Percentiles rank a stretch among this genome's conserved stretches.
phyloP scores from a whole-genome alignment of 202 grass and related monocot genomes.

The Bolboschoenoplectus hybrid region DNA sequence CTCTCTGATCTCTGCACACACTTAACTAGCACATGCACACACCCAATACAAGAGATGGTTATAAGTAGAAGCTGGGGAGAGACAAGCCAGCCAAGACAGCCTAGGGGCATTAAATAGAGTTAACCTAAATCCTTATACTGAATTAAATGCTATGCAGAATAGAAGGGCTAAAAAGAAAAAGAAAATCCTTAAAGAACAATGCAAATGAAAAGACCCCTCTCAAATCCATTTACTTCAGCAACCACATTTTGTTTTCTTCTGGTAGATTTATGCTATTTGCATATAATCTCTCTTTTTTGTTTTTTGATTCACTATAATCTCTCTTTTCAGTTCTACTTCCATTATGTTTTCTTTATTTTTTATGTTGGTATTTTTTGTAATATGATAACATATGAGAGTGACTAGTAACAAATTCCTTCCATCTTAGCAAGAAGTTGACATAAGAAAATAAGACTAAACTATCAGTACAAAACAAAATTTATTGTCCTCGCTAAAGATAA shows the following conservation, averaged over 20 bases:
- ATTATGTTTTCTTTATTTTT: not conserved
- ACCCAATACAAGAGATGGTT: slow-evolving; percentile 21
- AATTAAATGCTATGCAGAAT: slow-evolving; percentile 29
- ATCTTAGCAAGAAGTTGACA: not conserved
- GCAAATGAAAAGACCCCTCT: not conserved
- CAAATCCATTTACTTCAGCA: slow-evolving; percentile 32
- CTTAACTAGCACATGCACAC: not conserved
- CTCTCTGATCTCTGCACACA: slow-evolving; percentile 21
- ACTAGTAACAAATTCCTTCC: slow-evolving; percentile 28
- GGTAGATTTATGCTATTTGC: slow-evolving; percentile 22
- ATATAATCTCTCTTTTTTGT: slow-evolving; percentile 3
- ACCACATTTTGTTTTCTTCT: not conserved
- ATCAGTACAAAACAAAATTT: not conserved
- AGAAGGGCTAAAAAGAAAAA: slow-evolving; percentile 9
- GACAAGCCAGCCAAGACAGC: slow-evolving; percentile 31
- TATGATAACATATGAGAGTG: not conserved
- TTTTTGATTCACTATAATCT: not conserved
- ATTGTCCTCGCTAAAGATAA: slow-evolving; percentile 1
- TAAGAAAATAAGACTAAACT: not conserved
- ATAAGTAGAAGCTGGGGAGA: slow-evolving; percentile 37
- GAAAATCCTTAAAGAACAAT: not conserved
- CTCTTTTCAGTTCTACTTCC: not conserved
- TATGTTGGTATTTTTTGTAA: not conserved
- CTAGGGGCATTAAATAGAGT: slow-evolving; percentile 24
- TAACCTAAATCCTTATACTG: slow-evolving; percentile 40